Conservation (phyloP, 306 rosid genomes). For the Vigna radiata region DNA sequence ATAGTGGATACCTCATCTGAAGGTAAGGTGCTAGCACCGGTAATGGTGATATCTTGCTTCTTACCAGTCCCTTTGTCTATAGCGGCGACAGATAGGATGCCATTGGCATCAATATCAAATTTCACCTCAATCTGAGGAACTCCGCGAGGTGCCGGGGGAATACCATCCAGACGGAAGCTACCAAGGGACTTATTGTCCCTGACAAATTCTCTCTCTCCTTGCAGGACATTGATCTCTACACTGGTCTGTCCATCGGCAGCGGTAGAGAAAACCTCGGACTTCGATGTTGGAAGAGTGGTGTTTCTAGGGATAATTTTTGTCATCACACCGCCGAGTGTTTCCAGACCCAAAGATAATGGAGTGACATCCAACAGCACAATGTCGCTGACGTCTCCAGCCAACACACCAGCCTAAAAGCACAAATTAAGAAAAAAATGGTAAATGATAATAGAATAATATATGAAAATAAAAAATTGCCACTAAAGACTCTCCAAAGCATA, state of each 20-base stretch:
- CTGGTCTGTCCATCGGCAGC: constrained; percentile 98
- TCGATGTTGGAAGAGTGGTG: constrained; percentile 96
- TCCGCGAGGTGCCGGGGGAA: constrained; percentile 96
- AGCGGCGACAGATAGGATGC: constrained; percentile 88
- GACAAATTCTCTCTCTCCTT: constrained; percentile 94
- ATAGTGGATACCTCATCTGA: constrained; percentile 75
- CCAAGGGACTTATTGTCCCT: constrained; percentile 98
- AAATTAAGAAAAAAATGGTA: background rate
- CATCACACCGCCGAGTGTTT: constrained; percentile 96
- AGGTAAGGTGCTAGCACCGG: constrained; percentile 97
- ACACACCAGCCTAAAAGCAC: constrained; percentile 77
- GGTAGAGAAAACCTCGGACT: constrained; percentile 94
- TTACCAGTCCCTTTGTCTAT: constrained; percentile 95
- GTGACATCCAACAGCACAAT: constrained; percentile 88
- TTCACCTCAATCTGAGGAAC: constrained; percentile 99
- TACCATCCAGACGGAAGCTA: constrained; percentile 95
- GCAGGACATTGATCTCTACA: constrained; percentile 93
- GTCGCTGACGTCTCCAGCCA: constrained; percentile 93
- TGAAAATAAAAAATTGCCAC: background rate
- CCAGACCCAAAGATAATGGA: constrained; percentile 85
- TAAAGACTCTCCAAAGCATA: background rate
- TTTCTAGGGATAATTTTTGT: constrained; percentile 95
- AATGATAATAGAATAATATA: background rate
- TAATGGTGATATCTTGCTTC: constrained; percentile 94
- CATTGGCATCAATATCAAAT: constrained; percentile 94